Evolutionary conservation across 306 rosid genomes (phyloP).

Genomic region (Cyamopsis tetragonoloba): DNA sequence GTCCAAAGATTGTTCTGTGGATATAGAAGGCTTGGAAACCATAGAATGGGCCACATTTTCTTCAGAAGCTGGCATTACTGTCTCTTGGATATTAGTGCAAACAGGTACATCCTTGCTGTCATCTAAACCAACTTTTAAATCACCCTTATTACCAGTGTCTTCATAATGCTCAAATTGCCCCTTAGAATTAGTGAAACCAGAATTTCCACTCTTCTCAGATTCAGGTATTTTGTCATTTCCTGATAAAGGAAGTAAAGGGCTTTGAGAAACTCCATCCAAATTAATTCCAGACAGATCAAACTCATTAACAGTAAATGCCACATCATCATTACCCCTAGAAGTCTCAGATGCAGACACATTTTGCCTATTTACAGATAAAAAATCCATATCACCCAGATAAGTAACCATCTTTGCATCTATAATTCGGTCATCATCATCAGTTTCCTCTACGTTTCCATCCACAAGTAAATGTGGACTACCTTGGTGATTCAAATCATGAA

Average conservation of each 20-base stretch:
- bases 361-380: conserved; percentile 27
- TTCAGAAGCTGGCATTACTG: conserved; percentile 29
- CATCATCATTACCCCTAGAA: conserved; percentile 28
- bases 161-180: conserved; percentile 34
- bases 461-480: conserved; percentile 31
- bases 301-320: conserved; percentile 26
- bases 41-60: conserved; percentile 31
- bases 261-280: conserved; percentile 35
- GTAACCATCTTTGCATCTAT: conserved; percentile 38
- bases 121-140: conserved; percentile 29
- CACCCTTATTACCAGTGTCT: conserved; percentile 22
- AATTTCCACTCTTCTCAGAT: conserved; percentile 26
- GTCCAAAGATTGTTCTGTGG: conserved; percentile 40
- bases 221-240: conserved; percentile 20
- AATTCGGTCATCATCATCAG: conserved; percentile 25
- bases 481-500: conserved; percentile 32
- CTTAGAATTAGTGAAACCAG: conserved; percentile 11
- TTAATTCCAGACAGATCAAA: conserved; percentile 34
- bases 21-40: conserved; percentile 30
- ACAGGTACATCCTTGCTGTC: conserved; percentile 30
- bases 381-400: conserved; percentile 20
- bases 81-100: conserved; percentile 31
- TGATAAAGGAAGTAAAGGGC: conserved; percentile 23
- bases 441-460: conserved; percentile 42
- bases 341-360: conserved; percentile 24